Evolutionary conservation across 2,329 filamentous ascomycete species (phyloP), one percentile per base, ranked within the genome.

Genomic region (Colletotrichum neosansevieriae): DNA sequence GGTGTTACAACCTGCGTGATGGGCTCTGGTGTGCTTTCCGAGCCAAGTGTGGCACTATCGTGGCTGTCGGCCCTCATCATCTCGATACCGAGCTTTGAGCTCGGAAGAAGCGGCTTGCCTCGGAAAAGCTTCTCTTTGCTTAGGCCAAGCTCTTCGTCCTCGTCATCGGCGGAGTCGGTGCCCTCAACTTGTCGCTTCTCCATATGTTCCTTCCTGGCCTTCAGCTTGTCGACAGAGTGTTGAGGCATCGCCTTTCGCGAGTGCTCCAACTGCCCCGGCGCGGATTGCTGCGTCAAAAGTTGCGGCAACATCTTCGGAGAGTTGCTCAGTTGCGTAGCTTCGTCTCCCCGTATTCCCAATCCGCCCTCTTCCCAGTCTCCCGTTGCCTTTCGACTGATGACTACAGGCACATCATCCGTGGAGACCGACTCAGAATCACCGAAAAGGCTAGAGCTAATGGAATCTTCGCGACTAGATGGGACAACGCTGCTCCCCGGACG

Each of bases 21-120:
- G n/a, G 83, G 82, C 71, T 86, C 86, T 1, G 82, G 77, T 13
- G 82, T 83, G 72, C 80, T 83, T 53, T 87, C 86, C 3, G 85
- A 85, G 11, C 80, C 79, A 12, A 86, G 59, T 1, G 83, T 83
- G 62, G 93, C 88, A 75, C 94, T 97, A 56, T 97, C 95, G 74
- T 95, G 92, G 75, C 94, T 97, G 78, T 97, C 97, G 19, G 95
- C 97, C 54, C 95, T 90, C 93, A 98, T 95, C 95, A 98, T 98
- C 79, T 98, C 95, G 57, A 94, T 96, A 2, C 94, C 94, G 2
- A 98, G 87, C 79, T 97, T 98, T 0, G 94, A 97, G 61, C 91
- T 92, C 12, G 92, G 91, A 24, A 92, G 85, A 42, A 85, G 83
- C 15, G 82, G 80, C 71, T 89, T 89, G 67, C 81, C 83, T 42